phyloP scores from a whole-genome alignment of 305 asterid species.

The Euphrasia arctica region DNA sequence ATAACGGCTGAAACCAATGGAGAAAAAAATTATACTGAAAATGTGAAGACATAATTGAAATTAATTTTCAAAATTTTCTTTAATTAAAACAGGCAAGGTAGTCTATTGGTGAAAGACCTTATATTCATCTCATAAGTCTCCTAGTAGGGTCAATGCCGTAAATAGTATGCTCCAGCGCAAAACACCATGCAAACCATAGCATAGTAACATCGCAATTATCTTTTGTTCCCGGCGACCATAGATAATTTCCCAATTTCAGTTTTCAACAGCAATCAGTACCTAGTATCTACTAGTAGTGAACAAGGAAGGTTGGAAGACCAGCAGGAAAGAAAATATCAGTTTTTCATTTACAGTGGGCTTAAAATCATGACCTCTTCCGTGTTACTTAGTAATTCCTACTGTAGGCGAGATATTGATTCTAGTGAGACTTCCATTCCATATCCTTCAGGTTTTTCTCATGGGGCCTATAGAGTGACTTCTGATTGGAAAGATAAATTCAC shows the following conservation, averaged over 20 bases:
- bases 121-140: background rate
- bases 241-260: background rate
- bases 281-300: background rate
- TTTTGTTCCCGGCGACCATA: background rate
- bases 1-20: background rate
- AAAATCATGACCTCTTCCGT: background rate
- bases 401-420: background rate
- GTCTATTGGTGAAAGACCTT: background rate
- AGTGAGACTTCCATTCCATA: background rate
- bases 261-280: background rate
- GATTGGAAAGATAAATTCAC: background rate
- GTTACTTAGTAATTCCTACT: background rate
- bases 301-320: background rate
- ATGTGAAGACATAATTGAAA: background rate
- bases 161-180: slow-evolving; percentile 1
- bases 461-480: background rate
- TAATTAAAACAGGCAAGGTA: background rate
- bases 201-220: background rate
- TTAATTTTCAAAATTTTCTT: background rate
- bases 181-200: slow-evolving; percentile 1
- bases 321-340: background rate
- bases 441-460: background rate
- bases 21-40: background rate
- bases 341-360: too few species aligned
- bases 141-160: background rate